Conservation (phyloP, 1,284 basidiomycete species). For the Kwoniella shivajii region DNA sequence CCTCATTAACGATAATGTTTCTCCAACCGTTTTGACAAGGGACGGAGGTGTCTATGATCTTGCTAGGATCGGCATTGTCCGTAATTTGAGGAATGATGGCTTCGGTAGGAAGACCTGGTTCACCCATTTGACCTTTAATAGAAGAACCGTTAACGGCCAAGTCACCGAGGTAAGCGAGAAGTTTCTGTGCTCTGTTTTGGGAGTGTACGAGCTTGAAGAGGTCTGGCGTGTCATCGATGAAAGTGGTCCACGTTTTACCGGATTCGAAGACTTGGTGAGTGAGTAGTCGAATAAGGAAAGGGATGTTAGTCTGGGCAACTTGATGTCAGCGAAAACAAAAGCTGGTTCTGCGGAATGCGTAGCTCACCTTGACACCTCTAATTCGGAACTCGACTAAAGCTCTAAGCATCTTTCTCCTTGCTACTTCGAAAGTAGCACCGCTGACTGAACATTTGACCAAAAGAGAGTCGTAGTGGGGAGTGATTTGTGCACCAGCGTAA, state of each 20-base stretch:
- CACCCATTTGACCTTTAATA: constrained; percentile 74
- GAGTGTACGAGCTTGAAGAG: constrained; percentile 98
- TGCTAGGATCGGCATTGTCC: constrained; percentile 72
- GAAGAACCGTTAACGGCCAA: constrained; percentile 96
- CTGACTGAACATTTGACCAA: constrained; percentile 96
- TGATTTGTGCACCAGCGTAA: constrained; percentile 99
- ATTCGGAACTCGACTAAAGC: constrained; percentile 99
- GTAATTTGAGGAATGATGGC: constrained; percentile 80
- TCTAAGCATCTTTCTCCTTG: constrained; percentile 97
- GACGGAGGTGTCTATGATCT: constrained; percentile 74
- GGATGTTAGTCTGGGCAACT: constrained; percentile 87
- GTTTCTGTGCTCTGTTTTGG: constrained; percentile 97
- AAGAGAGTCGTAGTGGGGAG: constrained; percentile 97
- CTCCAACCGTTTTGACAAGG: constrained; percentile 94
- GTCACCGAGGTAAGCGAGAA: constrained; percentile 95
- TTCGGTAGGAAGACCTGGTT: constrained; percentile 91
- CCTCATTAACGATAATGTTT: constrained; percentile 97
- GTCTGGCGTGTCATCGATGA: constrained; percentile 99
- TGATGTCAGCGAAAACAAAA: constrained; percentile 1
- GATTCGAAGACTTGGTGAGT: constrained; percentile 97
- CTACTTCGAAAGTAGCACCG: constrained; percentile 97
- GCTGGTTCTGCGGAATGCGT: not conserved
- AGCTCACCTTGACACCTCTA: constrained; percentile 85
- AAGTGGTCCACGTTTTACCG: constrained; percentile 98
- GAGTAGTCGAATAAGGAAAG: constrained; percentile 96